Evolutionary conservation across 768 basidiomycete species (phyloP).

Genomic region (Mycena galericulata): DNA sequence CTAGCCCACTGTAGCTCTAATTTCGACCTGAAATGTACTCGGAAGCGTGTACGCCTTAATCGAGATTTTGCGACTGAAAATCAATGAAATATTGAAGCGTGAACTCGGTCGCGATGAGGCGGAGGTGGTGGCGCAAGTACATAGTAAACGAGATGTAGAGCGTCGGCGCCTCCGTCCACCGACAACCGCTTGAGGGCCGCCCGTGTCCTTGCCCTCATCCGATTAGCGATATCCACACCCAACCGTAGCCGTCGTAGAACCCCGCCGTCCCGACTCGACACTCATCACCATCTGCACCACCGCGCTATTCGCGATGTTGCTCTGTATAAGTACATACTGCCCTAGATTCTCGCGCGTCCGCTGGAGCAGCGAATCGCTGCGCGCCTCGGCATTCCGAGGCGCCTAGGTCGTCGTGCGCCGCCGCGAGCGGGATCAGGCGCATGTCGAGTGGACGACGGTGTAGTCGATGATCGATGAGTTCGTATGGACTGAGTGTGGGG

Average conservation of each 20-base stretch:
- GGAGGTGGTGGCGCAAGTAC: too few relatives aligned
- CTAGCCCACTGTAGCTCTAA: too few relatives aligned
- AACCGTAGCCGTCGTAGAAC: slow-evolving; percentile 42
- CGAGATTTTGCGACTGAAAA: too few relatives aligned
- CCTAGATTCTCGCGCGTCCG: slow-evolving; percentile 47
- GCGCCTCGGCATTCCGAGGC: slow-evolving; percentile 47
- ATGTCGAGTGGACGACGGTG: slow-evolving; percentile 43
- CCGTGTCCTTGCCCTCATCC: slow-evolving; percentile 35
- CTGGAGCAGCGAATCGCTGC: slow-evolving; percentile 53
- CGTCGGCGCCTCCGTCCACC: slow-evolving; percentile 17
- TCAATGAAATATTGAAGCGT: too few relatives aligned
- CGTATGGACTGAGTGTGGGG: slow-evolving; percentile 37
- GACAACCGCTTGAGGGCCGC: slow-evolving; percentile 30
- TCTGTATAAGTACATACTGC: slow-evolving; percentile 48
- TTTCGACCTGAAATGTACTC: too few relatives aligned
- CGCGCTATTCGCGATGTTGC: slow-evolving; percentile 46
- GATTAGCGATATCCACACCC: slow-evolving; percentile 31
- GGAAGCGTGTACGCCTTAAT: too few relatives aligned
- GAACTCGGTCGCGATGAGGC: too few relatives aligned
- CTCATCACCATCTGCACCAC: slow-evolving; percentile 45
- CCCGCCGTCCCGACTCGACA: slow-evolving; percentile 45
- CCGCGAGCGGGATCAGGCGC: slow-evolving; percentile 42
- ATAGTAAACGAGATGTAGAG: too few relatives aligned
- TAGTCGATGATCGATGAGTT: slow-evolving; percentile 52
- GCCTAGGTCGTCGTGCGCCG: slow-evolving; percentile 35